Evolutionary conservation across 1,284 basidiomycete species (phyloP).

Genomic region (Irpex lacteus): DNA sequence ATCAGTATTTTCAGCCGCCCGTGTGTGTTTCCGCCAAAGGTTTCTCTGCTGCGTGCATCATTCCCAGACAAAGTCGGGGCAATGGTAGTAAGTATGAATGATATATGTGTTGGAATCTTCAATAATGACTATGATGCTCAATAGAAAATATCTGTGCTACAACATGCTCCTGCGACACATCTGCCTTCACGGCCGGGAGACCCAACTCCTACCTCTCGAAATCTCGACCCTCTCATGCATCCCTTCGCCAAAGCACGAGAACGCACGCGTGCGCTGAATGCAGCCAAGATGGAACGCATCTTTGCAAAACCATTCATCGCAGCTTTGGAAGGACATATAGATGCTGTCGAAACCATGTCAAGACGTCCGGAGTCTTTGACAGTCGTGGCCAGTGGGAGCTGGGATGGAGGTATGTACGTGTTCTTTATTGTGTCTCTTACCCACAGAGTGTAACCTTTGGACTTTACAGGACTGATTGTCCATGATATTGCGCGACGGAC

Average conservation of each 20-base stretch:
- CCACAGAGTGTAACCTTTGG: not conserved
- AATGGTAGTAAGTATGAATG: constrained; percentile 23
- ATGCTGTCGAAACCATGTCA: constrained; percentile 90
- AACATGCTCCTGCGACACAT: constrained; percentile 79
- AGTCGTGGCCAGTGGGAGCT: constrained; percentile 89
- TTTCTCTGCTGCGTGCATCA: not conserved
- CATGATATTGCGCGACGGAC: constrained; percentile 80
- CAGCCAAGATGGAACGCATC: constrained; percentile 95
- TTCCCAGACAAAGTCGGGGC: not conserved
- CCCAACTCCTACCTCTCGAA: constrained; percentile 85
- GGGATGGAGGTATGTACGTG: constrained; percentile 81
- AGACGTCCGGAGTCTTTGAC: constrained; percentile 78
- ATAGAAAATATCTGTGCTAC: constrained; percentile 86
- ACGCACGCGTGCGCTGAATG: constrained; percentile 91
- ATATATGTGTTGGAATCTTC: not conserved
- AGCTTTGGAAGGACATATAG: constrained; percentile 89
- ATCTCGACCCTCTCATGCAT: constrained; percentile 92
- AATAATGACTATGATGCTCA: not conserved
- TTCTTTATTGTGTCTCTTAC: constrained; percentile 8
- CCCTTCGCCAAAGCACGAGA: constrained; percentile 93
- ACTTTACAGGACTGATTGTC: constrained; percentile 71
- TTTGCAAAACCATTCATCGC: constrained; percentile 97
- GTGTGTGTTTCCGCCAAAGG: not conserved
- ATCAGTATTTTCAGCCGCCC: not conserved
- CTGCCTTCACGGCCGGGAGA: constrained; percentile 73